Conservation (phyloP, 768 basidiomycete species). For the Pisolithus microcarpus region DNA sequence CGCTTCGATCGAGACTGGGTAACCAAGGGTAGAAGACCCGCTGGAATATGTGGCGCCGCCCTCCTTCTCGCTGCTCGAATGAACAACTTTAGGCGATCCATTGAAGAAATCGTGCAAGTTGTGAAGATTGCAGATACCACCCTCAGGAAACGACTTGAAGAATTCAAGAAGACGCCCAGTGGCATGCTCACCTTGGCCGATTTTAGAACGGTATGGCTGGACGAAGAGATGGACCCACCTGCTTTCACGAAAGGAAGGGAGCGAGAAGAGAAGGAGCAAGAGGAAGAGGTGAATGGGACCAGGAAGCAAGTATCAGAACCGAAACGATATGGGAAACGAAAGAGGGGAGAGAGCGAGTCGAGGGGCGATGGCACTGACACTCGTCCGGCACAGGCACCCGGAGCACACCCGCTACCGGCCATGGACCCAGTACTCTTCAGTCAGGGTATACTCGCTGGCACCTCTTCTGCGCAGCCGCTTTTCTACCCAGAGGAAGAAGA, state of each 20-base stretch:
- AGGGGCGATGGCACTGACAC: conserved; percentile 21
- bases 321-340: conserved; percentile 32
- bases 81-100: conserved; percentile 92
- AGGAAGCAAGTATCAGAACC: conserved; percentile 23
- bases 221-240: conserved; percentile 88
- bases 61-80: conserved; percentile 93
- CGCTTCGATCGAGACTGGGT: conserved; percentile 98
- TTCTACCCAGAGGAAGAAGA: conserved; percentile 42
- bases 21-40: conserved; percentile 88
- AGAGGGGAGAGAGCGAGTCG: conserved; percentile 35
- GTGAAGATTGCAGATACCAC: conserved; percentile 99
- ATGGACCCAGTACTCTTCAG: conserved; percentile 57
- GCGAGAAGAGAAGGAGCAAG: conserved; percentile 52
- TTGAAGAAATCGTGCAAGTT: conserved; percentile 96
- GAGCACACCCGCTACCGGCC: conserved; percentile 13
- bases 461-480: conserved; percentile 31
- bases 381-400: conserved; percentile 10
- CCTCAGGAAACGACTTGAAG: conserved; percentile 84
- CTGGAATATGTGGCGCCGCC: conserved; percentile 96
- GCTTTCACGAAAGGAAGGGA: conserved; percentile 77
- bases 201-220: conserved; percentile 85
- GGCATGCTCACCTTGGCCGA: conserved; percentile 82
- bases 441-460: conserved; percentile 61
- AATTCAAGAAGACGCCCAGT: conserved; percentile 88
- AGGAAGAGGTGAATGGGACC: conserved; percentile 30